Percentiles rank a stretch among this genome's conserved stretches.
Conservation (phyloP, 2,329 filamentous ascomycete species). For the Phialophora tarda region DNA sequence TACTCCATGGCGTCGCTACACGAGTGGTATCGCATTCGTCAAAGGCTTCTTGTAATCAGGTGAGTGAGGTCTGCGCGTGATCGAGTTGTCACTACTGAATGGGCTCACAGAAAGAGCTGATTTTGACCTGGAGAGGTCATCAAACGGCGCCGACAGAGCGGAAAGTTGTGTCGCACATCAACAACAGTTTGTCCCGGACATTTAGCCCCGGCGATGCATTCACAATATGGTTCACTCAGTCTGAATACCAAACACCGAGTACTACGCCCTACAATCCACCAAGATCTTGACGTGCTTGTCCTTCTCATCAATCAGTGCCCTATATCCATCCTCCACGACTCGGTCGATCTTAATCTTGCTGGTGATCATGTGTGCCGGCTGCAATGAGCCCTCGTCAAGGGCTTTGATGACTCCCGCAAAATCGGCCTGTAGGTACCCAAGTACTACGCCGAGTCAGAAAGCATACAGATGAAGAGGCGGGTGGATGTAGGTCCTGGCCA, state of each 20-base stretch:
- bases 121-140: too few species aligned
- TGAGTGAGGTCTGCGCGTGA: neutral
- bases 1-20: neutral
- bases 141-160: too few species aligned
- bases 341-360: constrained; percentile 61
- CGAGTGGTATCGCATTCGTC: neutral
- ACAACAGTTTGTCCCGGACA: too few species aligned
- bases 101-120: neutral
- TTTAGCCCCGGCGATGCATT: too few species aligned
- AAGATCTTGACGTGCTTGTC: constrained; percentile 69
- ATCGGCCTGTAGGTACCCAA: constrained; percentile 59
- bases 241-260: neutral
- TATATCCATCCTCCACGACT: constrained; percentile 63
- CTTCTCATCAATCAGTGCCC: constrained; percentile 63
- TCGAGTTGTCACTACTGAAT: neutral
- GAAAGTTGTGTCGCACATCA: too few species aligned
- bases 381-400: constrained; percentile 54
- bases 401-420: constrained; percentile 64
- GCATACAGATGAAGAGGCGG: too few species aligned
- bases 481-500: neutral
- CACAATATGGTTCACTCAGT: too few species aligned
- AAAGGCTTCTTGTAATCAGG: neutral
- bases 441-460: constrained; percentile 33
- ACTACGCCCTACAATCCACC: constrained; percentile 46
- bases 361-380: constrained; percentile 66